These are phyloP conservation scores for Ceriops zippeliana DNA, from an alignment of 345 rosid species.

Conservation along the genomic window DNA sequence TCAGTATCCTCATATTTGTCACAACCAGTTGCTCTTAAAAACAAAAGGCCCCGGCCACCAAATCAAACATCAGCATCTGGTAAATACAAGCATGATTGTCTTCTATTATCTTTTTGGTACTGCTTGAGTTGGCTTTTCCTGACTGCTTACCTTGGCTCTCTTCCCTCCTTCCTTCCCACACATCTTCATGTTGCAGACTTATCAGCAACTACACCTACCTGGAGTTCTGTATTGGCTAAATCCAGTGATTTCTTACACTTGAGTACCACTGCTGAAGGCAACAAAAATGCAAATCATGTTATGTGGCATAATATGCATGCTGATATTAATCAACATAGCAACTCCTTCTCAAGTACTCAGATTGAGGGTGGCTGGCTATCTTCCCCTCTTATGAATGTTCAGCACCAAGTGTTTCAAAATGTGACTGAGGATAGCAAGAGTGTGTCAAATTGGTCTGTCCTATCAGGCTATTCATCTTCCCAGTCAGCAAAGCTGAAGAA, in stretches of 20 bases:
- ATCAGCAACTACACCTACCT: slow-evolving; percentile 41
- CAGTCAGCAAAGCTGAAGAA: slow-evolving; percentile 34
- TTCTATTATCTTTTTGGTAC: neutral
- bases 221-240: slow-evolving; percentile 34
- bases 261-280: slow-evolving; percentile 41
- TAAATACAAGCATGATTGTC: slow-evolving; percentile 15
- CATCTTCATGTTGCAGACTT: slow-evolving; percentile 25
- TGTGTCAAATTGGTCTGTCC: slow-evolving; percentile 40
- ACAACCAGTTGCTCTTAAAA: slow-evolving; percentile 43
- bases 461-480: slow-evolving; percentile 37
- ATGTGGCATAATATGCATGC: slow-evolving; percentile 46
- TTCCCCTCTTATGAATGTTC: slow-evolving; percentile 40
- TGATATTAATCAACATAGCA: slow-evolving; percentile 36
- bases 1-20: slow-evolving; percentile 37
- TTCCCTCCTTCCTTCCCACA: too few relatives aligned
- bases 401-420: slow-evolving; percentile 46
- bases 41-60: slow-evolving; percentile 68
- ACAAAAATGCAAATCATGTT: slow-evolving; percentile 38
- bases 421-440: slow-evolving; percentile 50
- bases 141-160: neutral
- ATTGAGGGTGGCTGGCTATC: slow-evolving; percentile 48
- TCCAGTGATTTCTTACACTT: slow-evolving; percentile 48
- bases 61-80: slow-evolving; percentile 46
- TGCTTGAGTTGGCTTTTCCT: slow-evolving; percentile 11
- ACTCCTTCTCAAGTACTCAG: slow-evolving; percentile 35